Evolutionary conservation across 1,139 yeast species (phyloP).

Genomic region (Yamadazyma kanchanaburiensis): DNA sequence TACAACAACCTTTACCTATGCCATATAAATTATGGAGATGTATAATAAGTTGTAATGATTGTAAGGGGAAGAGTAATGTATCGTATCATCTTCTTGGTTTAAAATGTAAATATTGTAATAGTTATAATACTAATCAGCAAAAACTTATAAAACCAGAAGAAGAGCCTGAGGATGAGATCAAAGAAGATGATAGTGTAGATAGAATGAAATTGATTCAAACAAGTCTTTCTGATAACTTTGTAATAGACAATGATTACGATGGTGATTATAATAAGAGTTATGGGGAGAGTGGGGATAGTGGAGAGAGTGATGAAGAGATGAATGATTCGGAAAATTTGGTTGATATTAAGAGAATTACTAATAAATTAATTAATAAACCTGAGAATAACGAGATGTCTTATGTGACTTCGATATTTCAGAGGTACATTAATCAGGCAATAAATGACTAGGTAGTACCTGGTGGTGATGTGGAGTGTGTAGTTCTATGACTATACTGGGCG

Average conservation of each 20-base stretch:
- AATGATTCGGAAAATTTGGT: constrained; percentile 20
- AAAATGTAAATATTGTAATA: constrained; percentile 80
- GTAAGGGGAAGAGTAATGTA: constrained; percentile 77
- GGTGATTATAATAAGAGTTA: constrained; percentile 16
- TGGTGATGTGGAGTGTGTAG: constrained; percentile 1
- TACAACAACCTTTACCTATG: constrained; percentile 70
- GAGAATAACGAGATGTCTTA: constrained; percentile 24
- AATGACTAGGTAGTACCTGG: constrained; percentile 1
- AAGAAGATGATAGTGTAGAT: constrained; percentile 19
- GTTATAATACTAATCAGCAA: constrained; percentile 80
- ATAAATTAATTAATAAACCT: constrained; percentile 15
- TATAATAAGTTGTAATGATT: constrained; percentile 81
- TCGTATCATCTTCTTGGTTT: constrained; percentile 82
- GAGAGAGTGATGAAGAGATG: constrained; percentile 16
- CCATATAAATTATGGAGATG: constrained; percentile 79
- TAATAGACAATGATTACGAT: constrained; percentile 28
- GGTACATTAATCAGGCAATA: constrained; percentile 33
- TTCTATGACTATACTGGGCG: too few species aligned
- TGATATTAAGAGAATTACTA: constrained; percentile 27
- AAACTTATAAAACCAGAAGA: constrained; percentile 59
- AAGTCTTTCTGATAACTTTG: constrained; percentile 37
- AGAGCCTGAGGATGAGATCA: constrained; percentile 24
- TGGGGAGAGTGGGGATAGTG: constrained; percentile 11
- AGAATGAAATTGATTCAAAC: constrained; percentile 27
- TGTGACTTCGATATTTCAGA: constrained; percentile 38